Conservation (phyloP, 2,329 filamentous ascomycete species). For the Fusarium pilosicola region DNA sequence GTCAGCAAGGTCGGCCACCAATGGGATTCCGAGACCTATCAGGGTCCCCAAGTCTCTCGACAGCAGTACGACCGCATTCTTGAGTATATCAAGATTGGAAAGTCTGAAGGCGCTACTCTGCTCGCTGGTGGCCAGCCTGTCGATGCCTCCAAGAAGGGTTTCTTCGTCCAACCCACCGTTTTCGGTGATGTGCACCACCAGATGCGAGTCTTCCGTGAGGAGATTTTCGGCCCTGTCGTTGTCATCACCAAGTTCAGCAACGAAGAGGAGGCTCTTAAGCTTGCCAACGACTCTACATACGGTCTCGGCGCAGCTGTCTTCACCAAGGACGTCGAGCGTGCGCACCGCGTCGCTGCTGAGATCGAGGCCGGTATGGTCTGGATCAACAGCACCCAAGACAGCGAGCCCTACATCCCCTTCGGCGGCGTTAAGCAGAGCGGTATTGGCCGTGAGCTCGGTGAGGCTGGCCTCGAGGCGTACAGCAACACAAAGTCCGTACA, state of each 20-base stretch:
- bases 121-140: constrained; percentile 49
- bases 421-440: constrained; percentile 45
- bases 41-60: constrained; percentile 63
- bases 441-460: constrained; percentile 41
- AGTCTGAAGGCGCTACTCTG: constrained; percentile 43
- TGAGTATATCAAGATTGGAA: constrained; percentile 63
- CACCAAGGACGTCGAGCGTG: constrained; percentile 82
- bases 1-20: constrained; percentile 51
- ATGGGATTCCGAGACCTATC: constrained; percentile 50
- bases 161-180: constrained; percentile 89
- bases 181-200: constrained; percentile 70
- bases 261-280: constrained; percentile 77
- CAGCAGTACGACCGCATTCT: constrained; percentile 73
- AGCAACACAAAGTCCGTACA: constrained; percentile 42
- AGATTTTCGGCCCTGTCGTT: constrained; percentile 89
- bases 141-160: constrained; percentile 75
- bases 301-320: constrained; percentile 84
- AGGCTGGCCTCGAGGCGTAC: constrained; percentile 43
- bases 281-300: constrained; percentile 79
- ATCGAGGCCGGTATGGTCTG: constrained; percentile 75
- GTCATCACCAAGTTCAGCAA: constrained; percentile 83
- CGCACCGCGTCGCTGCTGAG: constrained; percentile 77
- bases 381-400: constrained; percentile 53
- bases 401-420: constrained; percentile 42
- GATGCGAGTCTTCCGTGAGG: constrained; percentile 92